A percentile compares a stretch with the other conserved stretches of the same genome.
Evolutionary conservation across 495 filamentous ascomycete species (phyloP).

Genomic region (Rostrohypoxylon terebratum): DNA sequence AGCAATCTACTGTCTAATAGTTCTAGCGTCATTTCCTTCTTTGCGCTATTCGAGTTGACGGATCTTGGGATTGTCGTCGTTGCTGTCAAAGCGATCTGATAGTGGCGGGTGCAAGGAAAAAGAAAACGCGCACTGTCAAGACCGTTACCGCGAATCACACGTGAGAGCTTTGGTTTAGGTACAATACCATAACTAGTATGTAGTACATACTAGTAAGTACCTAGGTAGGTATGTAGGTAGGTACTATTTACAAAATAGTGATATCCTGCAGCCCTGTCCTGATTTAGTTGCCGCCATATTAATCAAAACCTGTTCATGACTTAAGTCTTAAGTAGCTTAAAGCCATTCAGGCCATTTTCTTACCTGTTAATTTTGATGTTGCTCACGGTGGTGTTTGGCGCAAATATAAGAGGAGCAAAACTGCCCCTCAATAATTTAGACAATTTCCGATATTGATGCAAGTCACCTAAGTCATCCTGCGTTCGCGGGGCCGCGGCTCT

Average conservation of each 20-base stretch:
- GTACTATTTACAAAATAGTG: slow-evolving; percentile 3
- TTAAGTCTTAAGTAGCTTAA: neutral
- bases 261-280: neutral
- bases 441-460: slow-evolving; percentile 34
- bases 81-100: slow-evolving; percentile 28
- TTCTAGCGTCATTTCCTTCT: slow-evolving; percentile 3
- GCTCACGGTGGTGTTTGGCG: neutral
- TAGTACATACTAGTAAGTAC: too few relatives aligned
- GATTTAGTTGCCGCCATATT: neutral
- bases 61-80: slow-evolving; percentile 11
- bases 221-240: too few relatives aligned
- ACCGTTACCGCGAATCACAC: neutral
- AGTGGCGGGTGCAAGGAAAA: neutral
- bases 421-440: slow-evolving; percentile 32
- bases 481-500: slow-evolving; percentile 20
- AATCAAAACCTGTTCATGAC: neutral
- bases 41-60: slow-evolving; percentile 16
- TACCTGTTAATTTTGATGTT: neutral
- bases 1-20: too few relatives aligned
- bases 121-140: neutral
- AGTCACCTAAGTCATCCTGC: slow-evolving; percentile 1
- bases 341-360: neutral
- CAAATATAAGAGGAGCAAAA: slow-evolving; percentile 32
- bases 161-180: neutral
- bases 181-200: too few relatives aligned